phyloP scores from a whole-genome alignment of 2,329 filamentous ascomycete species.

The Aureobasidium sp. region DNA sequence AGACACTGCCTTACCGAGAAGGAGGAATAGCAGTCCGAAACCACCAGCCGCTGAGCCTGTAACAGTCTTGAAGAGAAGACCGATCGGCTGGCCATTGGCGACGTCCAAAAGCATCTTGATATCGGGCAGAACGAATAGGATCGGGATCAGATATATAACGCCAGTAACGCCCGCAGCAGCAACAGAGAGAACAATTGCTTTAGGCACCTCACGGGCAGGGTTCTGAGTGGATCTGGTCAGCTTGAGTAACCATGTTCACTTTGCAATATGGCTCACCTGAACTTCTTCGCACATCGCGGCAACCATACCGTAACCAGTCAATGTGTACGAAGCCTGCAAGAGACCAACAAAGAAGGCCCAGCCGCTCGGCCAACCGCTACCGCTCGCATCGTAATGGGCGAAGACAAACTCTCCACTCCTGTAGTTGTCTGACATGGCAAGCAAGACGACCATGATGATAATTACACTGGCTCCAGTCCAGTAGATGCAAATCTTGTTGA shows the following conservation, averaged over 20 bases:
- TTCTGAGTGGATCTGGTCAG: conserved; percentile 34
- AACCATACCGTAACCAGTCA: conserved; percentile 65
- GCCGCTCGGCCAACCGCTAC: conserved; percentile 57
- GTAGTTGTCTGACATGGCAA: conserved; percentile 53
- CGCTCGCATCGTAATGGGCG: conserved; percentile 58
- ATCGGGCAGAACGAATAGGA: conserved; percentile 69
- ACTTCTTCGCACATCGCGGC: conserved; percentile 68
- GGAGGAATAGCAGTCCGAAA: conserved; percentile 51
- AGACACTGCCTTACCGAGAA: conserved; percentile 43
- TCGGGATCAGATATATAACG: conserved; percentile 61
- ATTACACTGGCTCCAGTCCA: conserved; percentile 62
- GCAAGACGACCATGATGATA: conserved; percentile 60
- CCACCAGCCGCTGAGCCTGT: conserved; percentile 62
- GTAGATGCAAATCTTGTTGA: conserved; percentile 67
- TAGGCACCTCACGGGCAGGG: conserved; percentile 61
- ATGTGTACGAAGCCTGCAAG: conserved; percentile 56
- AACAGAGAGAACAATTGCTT: conserved; percentile 63
- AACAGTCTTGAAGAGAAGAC: conserved; percentile 65
- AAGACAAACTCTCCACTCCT: conserved; percentile 60
- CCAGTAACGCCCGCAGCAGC: conserved; percentile 60
- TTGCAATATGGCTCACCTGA: conserved; percentile 23
- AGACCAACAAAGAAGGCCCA: conserved; percentile 70
- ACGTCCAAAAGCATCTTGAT: conserved; percentile 57
- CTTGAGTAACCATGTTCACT: not conserved
- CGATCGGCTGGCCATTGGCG: conserved; percentile 68